A percentile compares a stretch with the other conserved stretches of the same genome.
Conservation (phyloP, 805 yeast species). For the Starmerella asiatica region DNA sequence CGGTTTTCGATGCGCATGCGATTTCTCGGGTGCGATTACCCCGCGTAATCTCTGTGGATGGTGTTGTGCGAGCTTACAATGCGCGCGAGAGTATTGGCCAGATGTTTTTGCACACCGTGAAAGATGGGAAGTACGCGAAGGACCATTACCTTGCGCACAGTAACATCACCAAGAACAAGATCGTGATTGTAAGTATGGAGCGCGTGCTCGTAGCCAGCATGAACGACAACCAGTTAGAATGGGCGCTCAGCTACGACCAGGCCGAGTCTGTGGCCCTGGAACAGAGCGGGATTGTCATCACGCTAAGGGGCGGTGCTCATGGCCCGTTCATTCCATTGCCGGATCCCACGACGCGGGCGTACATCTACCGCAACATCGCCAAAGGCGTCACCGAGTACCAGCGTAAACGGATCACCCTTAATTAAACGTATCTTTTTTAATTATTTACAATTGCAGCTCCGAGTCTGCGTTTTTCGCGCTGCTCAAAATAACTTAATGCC, state of each 20-base stretch:
- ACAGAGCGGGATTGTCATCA: constrained; percentile 61
- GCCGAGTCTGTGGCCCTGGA: constrained; percentile 64
- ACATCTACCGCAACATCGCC: constrained; percentile 58
- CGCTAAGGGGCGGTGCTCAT: constrained; percentile 39
- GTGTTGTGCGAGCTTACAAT: constrained; percentile 59
- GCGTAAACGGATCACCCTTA: constrained; percentile 19
- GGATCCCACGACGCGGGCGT: constrained; percentile 47
- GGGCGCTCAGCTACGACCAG: constrained; percentile 56
- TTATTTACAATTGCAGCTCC: not conserved
- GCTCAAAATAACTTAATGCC: constrained; percentile 11
- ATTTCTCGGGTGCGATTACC: constrained; percentile 74
- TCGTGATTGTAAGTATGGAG: constrained; percentile 60
- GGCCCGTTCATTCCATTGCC: constrained; percentile 76
- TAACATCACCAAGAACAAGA: constrained; percentile 65
- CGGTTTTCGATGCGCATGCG: constrained; percentile 57
- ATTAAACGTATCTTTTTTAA: constrained; percentile 4
- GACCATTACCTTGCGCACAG: constrained; percentile 80
- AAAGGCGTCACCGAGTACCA: constrained; percentile 74
- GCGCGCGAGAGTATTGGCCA: constrained; percentile 88
- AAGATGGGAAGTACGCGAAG: constrained; percentile 60
- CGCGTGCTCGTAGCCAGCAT: constrained; percentile 57
- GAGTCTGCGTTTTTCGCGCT: constrained; percentile 5
- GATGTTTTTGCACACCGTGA: constrained; percentile 70
- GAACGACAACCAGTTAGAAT: constrained; percentile 44
- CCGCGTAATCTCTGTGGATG: constrained; percentile 55